Percentiles rank a stretch among this genome's conserved stretches.
Conservation (phyloP, 352 stramenopile species). For the Phytophthora ohioensis region DNA sequence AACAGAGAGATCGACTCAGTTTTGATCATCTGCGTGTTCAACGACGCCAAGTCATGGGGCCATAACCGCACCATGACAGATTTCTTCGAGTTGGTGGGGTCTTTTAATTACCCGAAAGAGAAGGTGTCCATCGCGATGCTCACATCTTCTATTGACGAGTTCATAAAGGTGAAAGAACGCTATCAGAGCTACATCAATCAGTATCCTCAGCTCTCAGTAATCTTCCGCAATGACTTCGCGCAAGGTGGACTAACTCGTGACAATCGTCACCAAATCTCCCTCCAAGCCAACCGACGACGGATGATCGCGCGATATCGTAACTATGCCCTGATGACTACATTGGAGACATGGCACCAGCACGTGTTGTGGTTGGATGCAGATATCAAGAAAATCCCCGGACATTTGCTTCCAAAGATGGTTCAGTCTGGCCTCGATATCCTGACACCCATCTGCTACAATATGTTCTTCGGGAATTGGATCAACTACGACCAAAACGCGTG, state of each 20-base stretch:
- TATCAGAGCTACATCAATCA: constrained; percentile 27
- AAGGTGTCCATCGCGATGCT: constrained; percentile 48
- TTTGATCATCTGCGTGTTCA: constrained; percentile 37
- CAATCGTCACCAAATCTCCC: constrained; percentile 36
- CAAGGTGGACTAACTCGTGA: constrained; percentile 24
- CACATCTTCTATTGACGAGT: constrained; percentile 45
- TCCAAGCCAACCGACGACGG: constrained; percentile 42
- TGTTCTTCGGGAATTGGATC: background rate
- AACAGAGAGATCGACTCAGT: constrained; percentile 29
- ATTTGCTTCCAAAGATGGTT: constrained; percentile 42
- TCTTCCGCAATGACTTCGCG: constrained; percentile 51
- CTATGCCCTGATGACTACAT: constrained; percentile 41
- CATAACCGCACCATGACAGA: constrained; percentile 22
- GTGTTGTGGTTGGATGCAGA: constrained; percentile 61
- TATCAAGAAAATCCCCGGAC: constrained; percentile 32
- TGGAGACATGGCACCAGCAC: constrained; percentile 51
- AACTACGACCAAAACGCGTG: constrained; percentile 35
- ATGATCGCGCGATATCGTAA: constrained; percentile 61
- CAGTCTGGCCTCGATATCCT: constrained; percentile 23
- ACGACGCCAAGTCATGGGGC: constrained; percentile 45
- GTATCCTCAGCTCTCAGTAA: constrained; percentile 37
- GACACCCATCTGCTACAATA: constrained; percentile 20
- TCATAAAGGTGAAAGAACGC: constrained; percentile 19
- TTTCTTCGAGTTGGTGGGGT: constrained; percentile 41
- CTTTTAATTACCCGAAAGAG: constrained; percentile 34